Base-by-base conservation (phyloP, 768 basidiomycete species). In the Wakefieldia striispora region DNA sequence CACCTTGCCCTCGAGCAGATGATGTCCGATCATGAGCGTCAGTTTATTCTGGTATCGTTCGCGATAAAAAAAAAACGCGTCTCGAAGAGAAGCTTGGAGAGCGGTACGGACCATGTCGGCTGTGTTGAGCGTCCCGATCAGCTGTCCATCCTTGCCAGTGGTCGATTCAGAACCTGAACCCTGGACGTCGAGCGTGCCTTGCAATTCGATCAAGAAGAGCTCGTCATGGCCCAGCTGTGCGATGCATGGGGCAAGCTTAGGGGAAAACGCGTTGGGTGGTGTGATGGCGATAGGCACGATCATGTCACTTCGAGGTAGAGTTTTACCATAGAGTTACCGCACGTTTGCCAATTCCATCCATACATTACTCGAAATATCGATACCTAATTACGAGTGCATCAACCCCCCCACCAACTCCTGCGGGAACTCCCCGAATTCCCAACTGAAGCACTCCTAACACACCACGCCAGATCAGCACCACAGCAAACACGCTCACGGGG, bases 1-100 rank as follows among this genome's bases (percentile, higher is more conserved):
- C 51, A 95, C 75, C 63, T 88, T 90, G 45, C 94, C 94, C 62
- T 97, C 95, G 5, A 97, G 81, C 26, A 94, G 75, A 60, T 97
- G 92, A 68, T 95, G 85, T 12, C 94, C 94, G 51, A 97, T 88
- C 46, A 76, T 67, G 6, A 97, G 75, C 3, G 83, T 91, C 4
- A 90, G 83, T 57, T 85, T 89, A 54, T 80, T 84, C 90, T 91
- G 46, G 33, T 33, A 33, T 33, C 33, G 31, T 23, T 23, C 23
- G 6, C 23, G 23, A 23, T 6, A 23, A 23, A 23, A 23, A 23
- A 23, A 23, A 23, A 23, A 23, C 23, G 23, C 39, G 35, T 39
- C 44, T 50, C 45, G 6, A 23, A 23, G 14, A 6, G 1, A 16
- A 1, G 33, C 26, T 26, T 26, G 26, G 29, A 29, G 11, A 13